Evolutionary conservation across 495 filamentous ascomycete genomes (phyloP).

Genomic region (Astrothelium subdiscretum): DNA sequence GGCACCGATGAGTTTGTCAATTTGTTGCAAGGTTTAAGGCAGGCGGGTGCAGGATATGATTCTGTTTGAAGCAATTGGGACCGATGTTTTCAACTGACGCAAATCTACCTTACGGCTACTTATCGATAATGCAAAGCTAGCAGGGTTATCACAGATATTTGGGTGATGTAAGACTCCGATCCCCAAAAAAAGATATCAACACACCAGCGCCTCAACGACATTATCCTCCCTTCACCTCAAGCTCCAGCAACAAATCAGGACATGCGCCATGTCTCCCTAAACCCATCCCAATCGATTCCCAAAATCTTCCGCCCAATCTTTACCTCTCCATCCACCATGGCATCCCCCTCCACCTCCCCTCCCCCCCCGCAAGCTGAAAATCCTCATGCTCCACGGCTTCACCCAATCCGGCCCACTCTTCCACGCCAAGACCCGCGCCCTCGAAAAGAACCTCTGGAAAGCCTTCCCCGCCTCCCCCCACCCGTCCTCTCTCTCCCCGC

Average conservation of each 20-base stretch:
- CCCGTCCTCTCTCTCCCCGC: slow-evolving; percentile 11
- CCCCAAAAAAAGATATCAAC: too few species aligned
- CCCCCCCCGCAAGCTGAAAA: slow-evolving; percentile 17
- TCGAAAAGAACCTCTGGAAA: slow-evolving; percentile 71
- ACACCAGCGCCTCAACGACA: not conserved
- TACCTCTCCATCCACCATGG: not conserved
- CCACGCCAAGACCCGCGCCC: slow-evolving; percentile 76
- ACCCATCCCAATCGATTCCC: not conserved
- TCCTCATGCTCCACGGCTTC: slow-evolving; percentile 55
- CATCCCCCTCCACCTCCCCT: not conserved
- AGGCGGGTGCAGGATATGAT: too few species aligned
- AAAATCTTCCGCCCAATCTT: not conserved
- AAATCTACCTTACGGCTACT: not conserved
- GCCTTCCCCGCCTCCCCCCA: slow-evolving; percentile 37
- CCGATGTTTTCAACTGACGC: not conserved
- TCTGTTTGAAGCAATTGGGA: not conserved
- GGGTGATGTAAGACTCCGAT: too few species aligned
- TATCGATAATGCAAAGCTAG: too few species aligned
- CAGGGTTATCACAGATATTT: too few species aligned
- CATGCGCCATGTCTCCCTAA: not conserved
- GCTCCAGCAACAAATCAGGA: not conserved
- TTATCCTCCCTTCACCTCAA: not conserved
- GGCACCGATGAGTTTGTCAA: too few species aligned
- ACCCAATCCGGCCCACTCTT: slow-evolving; percentile 84
- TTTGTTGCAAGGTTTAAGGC: too few species aligned